Base-by-base conservation (phyloP, 805 yeast species). In the Candida gorgasii region DNA sequence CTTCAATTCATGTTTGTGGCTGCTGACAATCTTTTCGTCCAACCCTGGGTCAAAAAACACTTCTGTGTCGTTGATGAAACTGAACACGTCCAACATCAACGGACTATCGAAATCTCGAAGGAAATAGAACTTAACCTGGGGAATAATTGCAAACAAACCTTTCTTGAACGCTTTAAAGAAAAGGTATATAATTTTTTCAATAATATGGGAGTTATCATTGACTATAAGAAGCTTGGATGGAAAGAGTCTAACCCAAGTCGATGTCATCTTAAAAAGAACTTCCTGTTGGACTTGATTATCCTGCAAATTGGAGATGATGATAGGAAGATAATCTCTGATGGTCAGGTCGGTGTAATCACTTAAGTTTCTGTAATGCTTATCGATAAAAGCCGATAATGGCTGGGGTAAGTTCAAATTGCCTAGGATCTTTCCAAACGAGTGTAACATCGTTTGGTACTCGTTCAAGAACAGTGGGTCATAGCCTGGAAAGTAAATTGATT, bases 101-200 rank as follows among this genome's bases (percentile, higher is more conserved):
- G 75, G 73, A 39, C 62, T 54, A 45, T 66, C 73, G 45, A 69
- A 68, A 50, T 69, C 75, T 19, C 72, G 45, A 8, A 69, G 45
- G 42, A 63, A 67, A 50, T 63, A 65, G 45, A 61, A 69, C 44
- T 62, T 67, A n/a, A 67, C 59, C 37, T 69, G 75, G 2, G 75
- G 75, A 17, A 62, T 52, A 14, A 67, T 48, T 1, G 69, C 66
- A 47, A 52, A 64, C 16, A 67, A 46, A 0, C 62, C 53, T 44
- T 66, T 67, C 39, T 62, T 65, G 40, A 65, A 57, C 5, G 57
- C 55, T 39, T 62, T 59, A 52, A 52, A 63, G 47, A 59, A 66
- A 11, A 69, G 48, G 38, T 58, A 65, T 16, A 69, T 42, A 12
- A 67, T 47, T 33, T 58, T 57, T 38, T 62, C 71, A 19, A 65